A percentile compares a stretch with the other conserved stretches of the same genome.
These are phyloP conservation scores for Hypoxylon crocopeplum DNA, from an alignment of 495 filamentous ascomycete genomes.

Conservation along the genomic window DNA sequence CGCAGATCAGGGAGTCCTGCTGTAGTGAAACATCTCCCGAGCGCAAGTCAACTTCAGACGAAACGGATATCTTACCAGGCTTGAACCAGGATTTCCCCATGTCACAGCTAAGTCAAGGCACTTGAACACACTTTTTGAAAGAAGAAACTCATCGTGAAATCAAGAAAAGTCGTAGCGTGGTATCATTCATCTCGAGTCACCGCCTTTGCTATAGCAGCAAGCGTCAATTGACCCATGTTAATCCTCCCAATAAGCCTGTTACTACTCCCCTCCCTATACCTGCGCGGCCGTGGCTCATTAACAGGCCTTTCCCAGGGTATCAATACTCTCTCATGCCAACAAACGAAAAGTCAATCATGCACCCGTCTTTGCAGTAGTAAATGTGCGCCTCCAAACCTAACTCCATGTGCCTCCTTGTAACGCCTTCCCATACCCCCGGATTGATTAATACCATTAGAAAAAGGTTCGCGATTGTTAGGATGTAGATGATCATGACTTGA, in stretches of 20 bases:
- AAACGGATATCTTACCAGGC: constrained; percentile 20
- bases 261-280: constrained; percentile 5
- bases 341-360: constrained; percentile 17
- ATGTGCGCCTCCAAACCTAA: constrained; percentile 18
- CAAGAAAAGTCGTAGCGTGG: constrained; percentile 22
- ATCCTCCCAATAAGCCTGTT: constrained; percentile 9
- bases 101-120: constrained; percentile 3
- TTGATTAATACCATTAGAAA: constrained; percentile 12
- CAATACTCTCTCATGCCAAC: constrained; percentile 7
- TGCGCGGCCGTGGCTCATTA: constrained; percentile 27
- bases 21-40: constrained; percentile 33
- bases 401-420: constrained; percentile 28
- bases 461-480: neutral
- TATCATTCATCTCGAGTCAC: constrained; percentile 31
- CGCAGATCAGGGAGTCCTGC: constrained; percentile 15
- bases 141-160: constrained; percentile 3
- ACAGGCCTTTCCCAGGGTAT: constrained; percentile 29
- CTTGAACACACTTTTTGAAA: constrained; percentile 9
- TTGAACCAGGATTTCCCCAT: constrained; percentile 9
- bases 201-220: constrained; percentile 18
- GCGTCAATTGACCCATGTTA: constrained; percentile 8
- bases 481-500: constrained; percentile 37
- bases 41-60: constrained; percentile 23
- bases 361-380: constrained; percentile 9
- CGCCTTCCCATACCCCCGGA: constrained; percentile 1